These are phyloP conservation scores for Eucalyptus camaldulensis DNA, from an alignment of 345 rosid genomes.

Conservation along the genomic window DNA sequence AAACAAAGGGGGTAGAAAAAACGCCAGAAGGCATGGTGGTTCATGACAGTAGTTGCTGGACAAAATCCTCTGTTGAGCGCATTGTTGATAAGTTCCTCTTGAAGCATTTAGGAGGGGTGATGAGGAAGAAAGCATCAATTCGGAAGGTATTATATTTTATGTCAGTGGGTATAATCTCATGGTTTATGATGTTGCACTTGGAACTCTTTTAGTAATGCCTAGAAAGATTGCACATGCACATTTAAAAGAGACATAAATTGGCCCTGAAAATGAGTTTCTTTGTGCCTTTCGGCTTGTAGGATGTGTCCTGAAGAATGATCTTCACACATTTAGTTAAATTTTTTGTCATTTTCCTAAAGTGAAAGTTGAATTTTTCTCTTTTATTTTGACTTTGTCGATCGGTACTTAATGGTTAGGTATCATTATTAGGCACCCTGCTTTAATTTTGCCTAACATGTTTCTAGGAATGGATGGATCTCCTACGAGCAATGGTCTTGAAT, in stretches of 20 bases:
- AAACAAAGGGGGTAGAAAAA: slow-evolving; percentile 5
- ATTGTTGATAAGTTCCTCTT: slow-evolving; percentile 50
- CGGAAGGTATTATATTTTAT: slow-evolving; percentile 41
- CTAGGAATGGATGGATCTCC: slow-evolving; percentile 88
- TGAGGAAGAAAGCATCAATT: slow-evolving; percentile 39
- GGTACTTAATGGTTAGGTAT: neutral
- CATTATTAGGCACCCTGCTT: neutral
- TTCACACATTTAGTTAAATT: neutral
- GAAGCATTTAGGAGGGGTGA: slow-evolving; percentile 58
- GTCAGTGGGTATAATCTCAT: neutral
- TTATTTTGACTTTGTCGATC: neutral
- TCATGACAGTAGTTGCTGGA: slow-evolving; percentile 49
- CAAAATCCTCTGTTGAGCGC: slow-evolving; percentile 24
- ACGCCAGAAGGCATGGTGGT: slow-evolving; percentile 9
- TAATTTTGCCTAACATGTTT: slow-evolving; percentile 1
- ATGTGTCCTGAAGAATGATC: neutral
- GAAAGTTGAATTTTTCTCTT: neutral
- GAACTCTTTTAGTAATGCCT: neutral
- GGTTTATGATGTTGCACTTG: neutral
- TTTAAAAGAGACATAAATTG: neutral
- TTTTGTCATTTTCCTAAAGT: neutral
- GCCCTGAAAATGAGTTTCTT: neutral
- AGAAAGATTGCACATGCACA: neutral
- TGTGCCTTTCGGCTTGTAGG: neutral
- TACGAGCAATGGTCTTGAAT: slow-evolving; percentile 67